Evolutionary conservation across 2,329 filamentous ascomycete species (phyloP), one percentile per base, ranked within the genome.

Genomic region (Chrysoporthe deuterocubensis): DNA sequence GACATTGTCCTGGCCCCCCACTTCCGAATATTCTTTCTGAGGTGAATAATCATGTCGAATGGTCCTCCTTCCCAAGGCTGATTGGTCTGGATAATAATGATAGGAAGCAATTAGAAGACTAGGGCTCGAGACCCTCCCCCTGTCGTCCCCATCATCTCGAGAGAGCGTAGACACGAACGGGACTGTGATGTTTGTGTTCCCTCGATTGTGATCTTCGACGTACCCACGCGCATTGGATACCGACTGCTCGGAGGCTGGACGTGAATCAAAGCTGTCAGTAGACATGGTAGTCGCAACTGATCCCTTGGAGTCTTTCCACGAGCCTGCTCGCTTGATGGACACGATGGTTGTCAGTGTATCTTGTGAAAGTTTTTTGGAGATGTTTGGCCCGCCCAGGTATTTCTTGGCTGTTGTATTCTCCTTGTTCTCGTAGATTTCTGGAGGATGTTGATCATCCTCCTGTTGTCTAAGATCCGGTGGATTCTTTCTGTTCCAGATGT

Each of bases 401-500:
- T 43, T 8, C 16, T 59, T 14, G 18, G 34, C 6, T 21, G 3
- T 13, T n/a, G 43, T 18, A n/a, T 9, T 18, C n/a, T 34, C 21
- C 40, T 57, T 34, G 11, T 56, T 21, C 14, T 21, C n/a, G 32
- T 54, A 46, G 16, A 52, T 32, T 11, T 44, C 48, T n/a, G 11
- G 18, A 7, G 9, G 0, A 1, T 34, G 40, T 57, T 5, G 13
- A 13, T 8, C 16, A 37, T 13, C 4, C 32, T 18, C 18, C 18
- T 21, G 14, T 16, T 26, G 40, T 26, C 5, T 26, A 7, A 14
- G 16, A 13, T 14, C n/a, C 42, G 7, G 42, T 4, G 40, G 54
- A 11, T 42, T 59, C n/a, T 37, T 60, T 14, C 59, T 64, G 48
- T 69, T 68, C 65, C 68, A 69, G 16, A 56, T 48, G 37, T 69